Percentiles rank a stretch among this genome's conserved stretches.
Conservation (phyloP, 225 moss, liverwort and hornwort species). For the Pseudoscleropodium purum region DNA sequence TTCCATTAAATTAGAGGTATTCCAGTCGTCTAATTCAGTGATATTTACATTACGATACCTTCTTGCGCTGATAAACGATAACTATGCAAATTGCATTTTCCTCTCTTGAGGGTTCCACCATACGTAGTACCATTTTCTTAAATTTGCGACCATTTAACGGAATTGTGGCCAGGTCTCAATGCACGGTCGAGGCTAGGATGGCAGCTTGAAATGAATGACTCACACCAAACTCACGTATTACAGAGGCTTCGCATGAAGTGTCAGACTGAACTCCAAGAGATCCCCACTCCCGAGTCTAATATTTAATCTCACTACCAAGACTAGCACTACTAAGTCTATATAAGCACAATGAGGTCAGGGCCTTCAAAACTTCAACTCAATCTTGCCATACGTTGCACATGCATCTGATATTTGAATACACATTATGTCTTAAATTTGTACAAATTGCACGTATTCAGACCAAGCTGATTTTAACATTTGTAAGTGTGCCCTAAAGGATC, state of each 20-base stretch:
- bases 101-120: no score
- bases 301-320: background rate
- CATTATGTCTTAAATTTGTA: no score
- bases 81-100: no score
- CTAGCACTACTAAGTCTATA: background rate
- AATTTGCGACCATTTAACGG: background rate
- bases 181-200: background rate
- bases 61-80: no score
- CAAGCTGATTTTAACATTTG: background rate
- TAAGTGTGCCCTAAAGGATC: background rate
- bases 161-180: background rate
- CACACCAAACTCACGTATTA: no score
- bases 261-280: background rate
- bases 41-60: no score
- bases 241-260: background rate
- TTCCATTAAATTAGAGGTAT: no score
- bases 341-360: background rate
- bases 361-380: background rate
- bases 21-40: no score
- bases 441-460: background rate
- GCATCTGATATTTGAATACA: background rate
- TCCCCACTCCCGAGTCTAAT: background rate
- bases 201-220: background rate
- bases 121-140: no score
- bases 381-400: background rate